phyloP scores from a whole-genome alignment of 139 green algal species.

The Axilococcus clingmanii region DNA sequence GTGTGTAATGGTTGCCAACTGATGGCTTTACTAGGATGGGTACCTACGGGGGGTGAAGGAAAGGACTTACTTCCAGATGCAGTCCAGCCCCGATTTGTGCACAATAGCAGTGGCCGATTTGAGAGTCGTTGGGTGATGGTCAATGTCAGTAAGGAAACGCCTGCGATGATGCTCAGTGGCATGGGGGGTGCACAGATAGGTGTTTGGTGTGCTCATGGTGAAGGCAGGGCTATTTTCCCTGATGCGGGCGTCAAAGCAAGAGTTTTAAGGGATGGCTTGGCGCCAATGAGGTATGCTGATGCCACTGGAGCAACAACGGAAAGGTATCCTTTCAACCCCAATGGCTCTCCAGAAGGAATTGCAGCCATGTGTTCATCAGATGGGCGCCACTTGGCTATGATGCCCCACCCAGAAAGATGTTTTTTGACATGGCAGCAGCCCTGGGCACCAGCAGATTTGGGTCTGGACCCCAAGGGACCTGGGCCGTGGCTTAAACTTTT shows the following conservation, averaged over 20 bases:
- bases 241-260: conserved; percentile 47
- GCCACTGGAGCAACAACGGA: conserved; percentile 54
- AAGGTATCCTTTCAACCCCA: conserved; percentile 94
- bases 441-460: conserved; percentile 26
- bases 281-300: conserved; percentile 83
- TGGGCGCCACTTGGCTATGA: conserved; percentile 96
- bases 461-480: conserved; percentile 55
- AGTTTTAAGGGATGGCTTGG: conserved; percentile 53
- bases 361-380: conserved; percentile 82
- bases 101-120: conserved; percentile 85
- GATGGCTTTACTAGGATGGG: conserved; percentile 97
- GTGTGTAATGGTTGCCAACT: conserved; percentile 99
- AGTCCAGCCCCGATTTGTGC: conserved; percentile 91
- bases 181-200: conserved; percentile 83
- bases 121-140: conserved; percentile 75
- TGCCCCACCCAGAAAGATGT: conserved; percentile 96
- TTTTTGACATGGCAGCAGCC: conserved; percentile 94
- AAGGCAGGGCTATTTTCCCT: conserved; percentile 89
- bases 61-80: conserved; percentile 44
- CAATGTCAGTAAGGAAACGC: conserved; percentile 60
- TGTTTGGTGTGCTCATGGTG: conserved; percentile 94
- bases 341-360: conserved; percentile 90
- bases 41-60: conserved; percentile 48
- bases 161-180: conserved; percentile 58
- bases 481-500: conserved; percentile 94